Evolutionary conservation across 202 grass and related monocot genomes (phyloP), one percentile per base, ranked within the genome.

Genomic region (Dendrocalamus latiflorus): DNA sequence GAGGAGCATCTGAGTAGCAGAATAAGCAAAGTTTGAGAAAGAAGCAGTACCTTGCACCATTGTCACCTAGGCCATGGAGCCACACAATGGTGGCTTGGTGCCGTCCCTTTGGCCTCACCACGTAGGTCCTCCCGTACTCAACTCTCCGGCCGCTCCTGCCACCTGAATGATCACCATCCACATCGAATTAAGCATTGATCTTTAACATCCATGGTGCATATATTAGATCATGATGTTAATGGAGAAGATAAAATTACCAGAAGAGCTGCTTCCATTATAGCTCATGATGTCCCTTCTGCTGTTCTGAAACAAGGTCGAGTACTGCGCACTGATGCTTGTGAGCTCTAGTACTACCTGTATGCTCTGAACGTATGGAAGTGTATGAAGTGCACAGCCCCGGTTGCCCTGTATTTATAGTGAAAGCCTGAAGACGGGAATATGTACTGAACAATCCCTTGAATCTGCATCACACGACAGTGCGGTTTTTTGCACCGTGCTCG

Each of bases 1-100:
- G 49, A 77, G 10, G 45, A 34, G 10, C 24, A 73, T 18, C 57
- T 59, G 67, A 84, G 30, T 21, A 66, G n/a, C n/a, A n/a, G n/a
- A n/a, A n/a, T n/a, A n/a, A 59, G 22, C 14, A 58, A 41, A 58
- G 6, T 58, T 81, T 65, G 75, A 63, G 71, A 43, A 49, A 50
- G 9, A 73, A 51, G 68, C 24, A 68, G 49, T 87, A 97, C 95
- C 95, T 93, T 75, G 84, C 89, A 85, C 95, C 95, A 85, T 91
- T 98, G 78, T 98, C 95, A 76, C 95, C 92, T 51, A 98, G 58
- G 59, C 95, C 95, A 88, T 98, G 95, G 83, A 98, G 95, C 92
- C 95, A 98, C 67, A 98, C 90, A 36, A 98, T 88, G 53, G 95
- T 98, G 50, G 92, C 95, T 70, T 90, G 79, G 82, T 98, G 95